phyloP scores from a whole-genome alignment of 2,329 filamentous ascomycete species.

The Microdochium nivale region DNA sequence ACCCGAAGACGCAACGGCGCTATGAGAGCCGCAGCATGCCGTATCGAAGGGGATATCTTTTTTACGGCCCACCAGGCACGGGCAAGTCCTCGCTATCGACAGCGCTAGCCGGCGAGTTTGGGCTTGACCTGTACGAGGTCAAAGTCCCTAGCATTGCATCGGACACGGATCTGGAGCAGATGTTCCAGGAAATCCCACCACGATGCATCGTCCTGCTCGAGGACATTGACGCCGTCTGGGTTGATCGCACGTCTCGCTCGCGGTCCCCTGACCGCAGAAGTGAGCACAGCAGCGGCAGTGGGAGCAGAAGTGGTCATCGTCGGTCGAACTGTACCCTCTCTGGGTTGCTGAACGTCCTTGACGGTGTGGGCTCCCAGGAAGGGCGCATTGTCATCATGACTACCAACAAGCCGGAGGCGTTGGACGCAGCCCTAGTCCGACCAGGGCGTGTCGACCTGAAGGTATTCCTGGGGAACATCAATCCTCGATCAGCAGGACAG shows the following conservation, averaged over 20 bases:
- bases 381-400: slow-evolving; percentile 61
- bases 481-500: slow-evolving; percentile 20
- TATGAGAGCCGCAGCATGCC: slow-evolving; percentile 60
- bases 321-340: slow-evolving; percentile 44
- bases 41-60: slow-evolving; percentile 39
- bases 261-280: neutral
- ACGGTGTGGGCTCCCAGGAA: slow-evolving; percentile 56
- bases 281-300: slow-evolving; percentile 12
- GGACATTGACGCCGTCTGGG: slow-evolving; percentile 42
- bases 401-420: slow-evolving; percentile 51
- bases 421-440: slow-evolving; percentile 49
- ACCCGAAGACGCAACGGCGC: slow-evolving; percentile 39
- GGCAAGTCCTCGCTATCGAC: slow-evolving; percentile 37
- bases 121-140: slow-evolving; percentile 43
- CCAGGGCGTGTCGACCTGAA: slow-evolving; percentile 55
- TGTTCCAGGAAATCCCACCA: slow-evolving; percentile 42
- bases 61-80: slow-evolving; percentile 21
- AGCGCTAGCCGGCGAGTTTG: slow-evolving; percentile 40
- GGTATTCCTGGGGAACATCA: slow-evolving; percentile 32
- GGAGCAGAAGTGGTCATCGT: slow-evolving; percentile 66
- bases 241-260: slow-evolving; percentile 14
- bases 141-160: slow-evolving; percentile 34
- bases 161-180: slow-evolving; percentile 39
- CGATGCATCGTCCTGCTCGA: slow-evolving; percentile 48
- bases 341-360: slow-evolving; percentile 53